These are phyloP conservation scores for Stagonosporopsis cucurbitacearum DNA, from an alignment of 2,329 filamentous ascomycete species.

Conservation along the genomic window DNA sequence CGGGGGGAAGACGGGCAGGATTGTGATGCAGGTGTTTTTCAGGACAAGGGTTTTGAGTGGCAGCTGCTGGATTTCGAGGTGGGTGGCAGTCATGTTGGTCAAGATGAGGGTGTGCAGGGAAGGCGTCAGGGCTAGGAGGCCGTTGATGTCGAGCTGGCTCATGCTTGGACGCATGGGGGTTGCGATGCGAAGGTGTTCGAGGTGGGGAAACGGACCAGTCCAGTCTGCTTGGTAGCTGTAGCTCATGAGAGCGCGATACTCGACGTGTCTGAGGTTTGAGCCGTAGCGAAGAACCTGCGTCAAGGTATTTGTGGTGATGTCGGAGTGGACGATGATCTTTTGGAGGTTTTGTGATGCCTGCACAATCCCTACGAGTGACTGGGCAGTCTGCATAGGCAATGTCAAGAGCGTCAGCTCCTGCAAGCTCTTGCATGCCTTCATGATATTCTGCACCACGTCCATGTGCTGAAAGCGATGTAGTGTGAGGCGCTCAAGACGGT, in stretches of 20 bases:
- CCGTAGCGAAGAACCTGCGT: conserved; percentile 38
- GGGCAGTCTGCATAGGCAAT: conserved; percentile 27
- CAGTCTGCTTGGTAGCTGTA: conserved; percentile 22
- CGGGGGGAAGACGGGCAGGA: conserved; percentile 21
- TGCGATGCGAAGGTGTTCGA: conserved; percentile 28
- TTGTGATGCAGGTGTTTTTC: neutral
- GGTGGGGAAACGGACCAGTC: conserved; percentile 33
- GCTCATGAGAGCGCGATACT: conserved; percentile 20
- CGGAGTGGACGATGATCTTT: conserved; percentile 32
- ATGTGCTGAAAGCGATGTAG: conserved; percentile 48
- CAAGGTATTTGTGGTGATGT: conserved; percentile 35
- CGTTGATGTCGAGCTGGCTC: neutral
- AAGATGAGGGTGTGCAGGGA: conserved; percentile 15
- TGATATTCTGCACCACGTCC: conserved; percentile 51
- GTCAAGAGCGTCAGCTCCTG: conserved; percentile 41
- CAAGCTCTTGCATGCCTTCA: conserved; percentile 46
- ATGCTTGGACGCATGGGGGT: neutral
- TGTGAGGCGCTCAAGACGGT: conserved; percentile 43
- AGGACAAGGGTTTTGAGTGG: conserved; percentile 19
- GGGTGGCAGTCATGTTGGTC: neutral
- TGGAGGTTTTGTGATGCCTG: conserved; percentile 34
- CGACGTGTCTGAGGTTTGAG: conserved; percentile 33
- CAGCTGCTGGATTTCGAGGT: neutral
- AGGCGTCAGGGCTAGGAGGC: conserved; percentile 1
- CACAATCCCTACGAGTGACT: conserved; percentile 41